These are phyloP conservation scores for Picea abies DNA, from an alignment of 83 land plant species.

Conservation along the genomic window DNA sequence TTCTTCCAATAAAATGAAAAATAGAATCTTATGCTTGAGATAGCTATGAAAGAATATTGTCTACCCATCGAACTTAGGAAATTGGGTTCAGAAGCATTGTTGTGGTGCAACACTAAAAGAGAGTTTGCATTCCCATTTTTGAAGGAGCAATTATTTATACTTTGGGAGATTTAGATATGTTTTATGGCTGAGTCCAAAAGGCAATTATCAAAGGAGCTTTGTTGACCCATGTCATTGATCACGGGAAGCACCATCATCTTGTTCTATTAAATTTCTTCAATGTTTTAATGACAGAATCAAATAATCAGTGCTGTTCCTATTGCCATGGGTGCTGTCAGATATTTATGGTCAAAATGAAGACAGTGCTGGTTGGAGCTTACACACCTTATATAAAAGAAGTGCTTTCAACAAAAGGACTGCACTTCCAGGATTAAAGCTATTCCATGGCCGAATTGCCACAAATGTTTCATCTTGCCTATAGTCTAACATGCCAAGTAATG, in stretches of 20 bases:
- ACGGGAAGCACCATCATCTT: neutral
- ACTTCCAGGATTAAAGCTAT: neutral
- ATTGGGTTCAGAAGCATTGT: neutral
- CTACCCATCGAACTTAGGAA: neutral
- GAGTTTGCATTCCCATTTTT: neutral
- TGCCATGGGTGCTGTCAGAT: neutral
- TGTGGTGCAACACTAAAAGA: neutral
- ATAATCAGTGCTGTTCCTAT: neutral
- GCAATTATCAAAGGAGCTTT: neutral
- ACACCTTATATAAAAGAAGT: neutral
- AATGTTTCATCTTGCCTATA: neutral
- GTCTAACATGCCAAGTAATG: neutral
- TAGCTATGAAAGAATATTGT: neutral
- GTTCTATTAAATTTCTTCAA: neutral
- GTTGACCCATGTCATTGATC: neutral
- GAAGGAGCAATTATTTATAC: neutral
- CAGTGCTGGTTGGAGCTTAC: constrained; percentile 1
- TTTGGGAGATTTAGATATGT: neutral
- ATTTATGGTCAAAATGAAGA: neutral
- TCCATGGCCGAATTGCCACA: neutral
- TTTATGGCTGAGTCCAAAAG: neutral
- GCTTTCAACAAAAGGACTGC: neutral
- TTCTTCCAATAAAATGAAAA: neutral
- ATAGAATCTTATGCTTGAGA: neutral
- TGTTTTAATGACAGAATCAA: neutral